Base-by-base conservation (phyloP, 2,329 filamentous ascomycete genomes). In the Nothophoma quercina region DNA sequence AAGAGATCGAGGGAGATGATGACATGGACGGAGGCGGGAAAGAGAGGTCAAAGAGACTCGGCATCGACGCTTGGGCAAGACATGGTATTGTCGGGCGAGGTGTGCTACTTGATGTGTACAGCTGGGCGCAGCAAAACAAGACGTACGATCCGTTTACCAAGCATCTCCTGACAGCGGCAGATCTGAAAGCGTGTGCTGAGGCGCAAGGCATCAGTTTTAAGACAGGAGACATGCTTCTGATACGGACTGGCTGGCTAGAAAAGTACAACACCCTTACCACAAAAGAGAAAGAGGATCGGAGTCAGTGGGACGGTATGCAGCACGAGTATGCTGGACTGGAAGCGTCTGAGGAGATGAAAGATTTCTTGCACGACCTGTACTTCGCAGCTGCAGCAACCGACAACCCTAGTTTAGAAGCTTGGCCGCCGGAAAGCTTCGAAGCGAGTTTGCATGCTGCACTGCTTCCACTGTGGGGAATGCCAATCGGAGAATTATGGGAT, bases 281-380 rank as follows among this genome's bases (percentile, higher is more conserved):
- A 7, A 13, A 33, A 1, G 18, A 51, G 15, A 60, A 58, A 25
- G n/a, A 51, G 12, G 32, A 51, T 5, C 55, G 51, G n/a, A 34
- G 54, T 13, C 58, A 53, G 7, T 38, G 58, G 28, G 44, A 51
- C 4, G 7, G 55, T 8, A 44, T 58, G 16, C 21, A 59, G 15
- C 62, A 71, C 15, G 51, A 65, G 3, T 67, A 64, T 19, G 62
- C 74, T 60, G 69, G 81, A 75, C 83, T 97, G 95, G 86, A 96
- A 91, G 77, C 91, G 88, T 77, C 89, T 83, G 73, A 96, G 85
- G 67, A 92, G 84, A 70, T 93, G 93, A 75, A 89, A 84, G 75
- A 97, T 79, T 85, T 97, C 88, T 62, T 92, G 93, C 78, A 90
- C 87, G 89, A 97, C 39, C 53, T 39, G 1, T 64, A 65, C 40